A percentile compares a stretch with the other conserved stretches of the same genome.
phyloP scores from a whole-genome alignment of 768 basidiomycete species.

The Tylopilus plumbeoviolaceoides region DNA sequence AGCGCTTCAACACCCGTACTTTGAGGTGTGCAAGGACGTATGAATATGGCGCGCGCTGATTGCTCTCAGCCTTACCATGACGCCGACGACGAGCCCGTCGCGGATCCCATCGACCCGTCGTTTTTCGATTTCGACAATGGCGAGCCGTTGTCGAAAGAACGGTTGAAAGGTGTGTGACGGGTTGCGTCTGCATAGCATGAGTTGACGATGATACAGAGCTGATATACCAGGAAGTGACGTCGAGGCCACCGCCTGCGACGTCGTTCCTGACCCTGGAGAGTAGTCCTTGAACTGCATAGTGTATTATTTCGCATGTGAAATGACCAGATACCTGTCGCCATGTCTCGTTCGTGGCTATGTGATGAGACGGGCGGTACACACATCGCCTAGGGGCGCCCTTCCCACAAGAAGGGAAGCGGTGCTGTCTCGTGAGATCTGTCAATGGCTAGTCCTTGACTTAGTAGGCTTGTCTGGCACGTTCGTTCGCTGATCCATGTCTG shows the following conservation, averaged over 20 bases:
- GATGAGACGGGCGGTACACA: too few relatives aligned
- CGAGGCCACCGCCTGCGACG: slow-evolving; percentile 9
- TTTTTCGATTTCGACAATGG: slow-evolving; percentile 86
- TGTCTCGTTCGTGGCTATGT: too few relatives aligned
- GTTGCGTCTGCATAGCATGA: neutral
- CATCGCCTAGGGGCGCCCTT: too few relatives aligned
- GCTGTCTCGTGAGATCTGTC: too few relatives aligned
- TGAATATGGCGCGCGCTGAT: too few relatives aligned
- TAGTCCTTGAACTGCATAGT: slow-evolving; percentile 1
- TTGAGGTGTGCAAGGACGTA: slow-evolving; percentile 48
- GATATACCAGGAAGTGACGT: slow-evolving; percentile 50
- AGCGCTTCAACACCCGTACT: slow-evolving; percentile 85
- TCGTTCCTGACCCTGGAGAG: slow-evolving; percentile 16
- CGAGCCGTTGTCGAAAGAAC: slow-evolving; percentile 56
- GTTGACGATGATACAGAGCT: slow-evolving; percentile 24
- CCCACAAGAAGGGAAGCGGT: too few relatives aligned
- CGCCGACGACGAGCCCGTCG: slow-evolving; percentile 82
- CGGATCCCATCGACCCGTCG: slow-evolving; percentile 65
- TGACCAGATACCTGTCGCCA: too few relatives aligned
- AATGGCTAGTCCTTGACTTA: too few relatives aligned
- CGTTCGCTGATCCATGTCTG: slow-evolving; percentile 10
- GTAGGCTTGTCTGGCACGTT: neutral
- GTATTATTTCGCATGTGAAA: too few relatives aligned
- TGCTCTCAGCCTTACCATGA: slow-evolving; percentile 71
- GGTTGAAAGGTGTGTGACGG: slow-evolving; percentile 53